Evolutionary conservation across 2,329 filamentous ascomycete species (phyloP), one percentile per base, ranked within the genome.

Genomic region (Lasiodiplodia citricola): DNA sequence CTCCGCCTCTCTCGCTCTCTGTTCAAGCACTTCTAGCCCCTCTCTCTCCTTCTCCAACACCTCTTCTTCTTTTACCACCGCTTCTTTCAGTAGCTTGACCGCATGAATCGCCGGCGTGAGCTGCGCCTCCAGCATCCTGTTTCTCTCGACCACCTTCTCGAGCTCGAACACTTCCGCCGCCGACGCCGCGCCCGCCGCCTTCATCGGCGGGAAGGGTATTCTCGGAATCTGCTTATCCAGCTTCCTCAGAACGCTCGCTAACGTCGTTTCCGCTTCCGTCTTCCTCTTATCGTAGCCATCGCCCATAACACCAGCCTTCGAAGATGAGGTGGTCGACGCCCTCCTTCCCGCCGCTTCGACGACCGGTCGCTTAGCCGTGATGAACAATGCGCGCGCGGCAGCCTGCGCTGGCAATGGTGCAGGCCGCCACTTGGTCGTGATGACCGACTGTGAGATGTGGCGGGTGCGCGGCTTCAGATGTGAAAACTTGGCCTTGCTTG

Each of bases 141-240:
- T 87, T n/a, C 85, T 85, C 73, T 89, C 86, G 10, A 90, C 80
- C 16, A 90, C 85, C 72, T 84, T 86, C 75, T 92, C 90, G 71
- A 90, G 90, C 73, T 91, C 86, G 57, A 93, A 87, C 62, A 87
- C 83, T 8, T 47, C 60, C n/a, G 21, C 44, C 13, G 25, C 58
- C 18, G 83, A 81, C 8, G 80, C 83, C 65, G 78, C 79, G 54
- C 79, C 79, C 2, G 80, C 83, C 65, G 78, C 79, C 52, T 79
- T 79, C 2, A 85, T 83, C 0, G 87, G 88, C 1, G 91, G 91
- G 74, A 93, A 92, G n/a, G 89, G 89, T 64, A 91, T 82, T 41
- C 84, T 85, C 18, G 82, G 78, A 6, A 92, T 80, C 74, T 89
- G 90, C 58, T 82, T 84, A 44, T 85, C 79, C 41, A 93, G 81